Conservation (phyloP, 2,329 filamentous ascomycete species). For the Neonectria hederae region DNA sequence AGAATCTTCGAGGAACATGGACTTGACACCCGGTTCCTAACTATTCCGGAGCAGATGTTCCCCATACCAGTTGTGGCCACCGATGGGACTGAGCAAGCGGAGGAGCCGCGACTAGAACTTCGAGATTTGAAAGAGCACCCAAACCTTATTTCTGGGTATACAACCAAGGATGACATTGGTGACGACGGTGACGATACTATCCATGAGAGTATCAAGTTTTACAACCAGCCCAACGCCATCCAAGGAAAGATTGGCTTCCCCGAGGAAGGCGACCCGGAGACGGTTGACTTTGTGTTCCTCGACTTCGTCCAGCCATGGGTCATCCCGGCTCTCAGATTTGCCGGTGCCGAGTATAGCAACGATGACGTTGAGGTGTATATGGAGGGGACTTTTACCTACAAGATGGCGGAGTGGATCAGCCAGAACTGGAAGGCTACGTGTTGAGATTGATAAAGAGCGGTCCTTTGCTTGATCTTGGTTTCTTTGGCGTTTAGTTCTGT, state of each 20-base stretch:
- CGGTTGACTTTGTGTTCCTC: slow-evolving; percentile 88
- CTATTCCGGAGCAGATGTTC: slow-evolving; percentile 58
- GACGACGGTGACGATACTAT: slow-evolving; percentile 89
- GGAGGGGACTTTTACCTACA: slow-evolving; percentile 64
- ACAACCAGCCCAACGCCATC: slow-evolving; percentile 84
- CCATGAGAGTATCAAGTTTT: slow-evolving; percentile 78
- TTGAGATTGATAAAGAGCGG: slow-evolving; percentile 34
- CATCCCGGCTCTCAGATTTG: slow-evolving; percentile 74
- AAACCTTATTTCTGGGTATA: slow-evolving; percentile 76
- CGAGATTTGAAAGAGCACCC: slow-evolving; percentile 46
- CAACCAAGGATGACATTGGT: slow-evolving; percentile 85
- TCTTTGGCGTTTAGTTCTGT: slow-evolving; percentile 11
- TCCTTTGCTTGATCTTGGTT: neutral
- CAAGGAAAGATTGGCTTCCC: slow-evolving; percentile 74
- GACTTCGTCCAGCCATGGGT: slow-evolving; percentile 91
- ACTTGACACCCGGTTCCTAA: slow-evolving; percentile 57
- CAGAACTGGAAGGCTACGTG: slow-evolving; percentile 66
- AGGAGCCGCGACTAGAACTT: slow-evolving; percentile 46
- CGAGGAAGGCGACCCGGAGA: slow-evolving; percentile 66
- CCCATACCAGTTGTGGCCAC: slow-evolving; percentile 27
- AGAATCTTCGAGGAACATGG: slow-evolving; percentile 54
- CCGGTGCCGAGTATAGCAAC: slow-evolving; percentile 60
- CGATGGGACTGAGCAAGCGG: slow-evolving; percentile 26
- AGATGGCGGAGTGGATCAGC: slow-evolving; percentile 66
- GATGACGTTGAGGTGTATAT: slow-evolving; percentile 62